Evolutionary conservation across 805 yeast species (phyloP).

Genomic region (Spencermartinsiella europaea): DNA sequence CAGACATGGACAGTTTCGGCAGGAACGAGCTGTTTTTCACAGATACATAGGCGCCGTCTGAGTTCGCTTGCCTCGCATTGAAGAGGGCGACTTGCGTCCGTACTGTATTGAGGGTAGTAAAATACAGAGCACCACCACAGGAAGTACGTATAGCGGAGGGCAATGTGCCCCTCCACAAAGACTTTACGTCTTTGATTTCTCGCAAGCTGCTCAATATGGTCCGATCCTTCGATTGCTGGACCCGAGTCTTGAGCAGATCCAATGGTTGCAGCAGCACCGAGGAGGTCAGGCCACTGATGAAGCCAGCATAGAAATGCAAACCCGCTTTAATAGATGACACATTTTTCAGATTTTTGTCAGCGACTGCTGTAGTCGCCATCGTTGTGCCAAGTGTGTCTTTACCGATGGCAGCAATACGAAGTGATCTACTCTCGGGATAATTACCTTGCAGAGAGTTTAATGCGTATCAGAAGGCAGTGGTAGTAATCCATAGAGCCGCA

Average conservation of each 20-base stretch:
- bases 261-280: slow-evolving; percentile 81
- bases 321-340: neutral
- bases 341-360: neutral
- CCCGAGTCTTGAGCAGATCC: slow-evolving; percentile 80
- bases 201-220: slow-evolving; percentile 22
- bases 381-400: too few species aligned
- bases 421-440: too few species aligned
- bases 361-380: neutral
- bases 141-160: slow-evolving; percentile 91
- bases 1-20: slow-evolving; percentile 66
- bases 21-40: slow-evolving; percentile 28
- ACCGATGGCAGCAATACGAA: too few species aligned
- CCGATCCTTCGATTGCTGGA: slow-evolving; percentile 52
- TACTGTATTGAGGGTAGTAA: slow-evolving; percentile 62
- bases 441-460: too few species aligned
- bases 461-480: too few species aligned
- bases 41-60: neutral
- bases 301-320: slow-evolving; percentile 70
- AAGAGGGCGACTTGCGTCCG: slow-evolving; percentile 46
- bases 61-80: neutral
- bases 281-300: slow-evolving; percentile 76
- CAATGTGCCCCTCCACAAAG: slow-evolving; percentile 89
- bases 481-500: too few species aligned
- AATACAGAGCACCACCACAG: slow-evolving; percentile 81
- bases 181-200: slow-evolving; percentile 27